phyloP scores from a whole-genome alignment of 116 monocot species.

The Trichopus zeylanicus region DNA sequence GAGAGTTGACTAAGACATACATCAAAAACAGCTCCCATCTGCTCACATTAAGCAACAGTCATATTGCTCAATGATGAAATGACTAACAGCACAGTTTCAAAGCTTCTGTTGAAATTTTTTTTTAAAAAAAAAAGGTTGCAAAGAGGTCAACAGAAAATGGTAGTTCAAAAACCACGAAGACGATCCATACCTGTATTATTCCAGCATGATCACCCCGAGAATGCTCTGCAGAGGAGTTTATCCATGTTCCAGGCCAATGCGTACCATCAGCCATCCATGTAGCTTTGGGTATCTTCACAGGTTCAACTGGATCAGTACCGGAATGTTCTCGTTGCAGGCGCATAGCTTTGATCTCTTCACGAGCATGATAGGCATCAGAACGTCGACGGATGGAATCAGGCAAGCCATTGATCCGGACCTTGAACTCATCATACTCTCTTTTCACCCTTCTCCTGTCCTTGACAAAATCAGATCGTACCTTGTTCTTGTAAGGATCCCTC shows the following conservation, averaged over 20 bases:
- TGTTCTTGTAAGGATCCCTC: constrained; percentile 74
- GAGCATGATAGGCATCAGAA: constrained; percentile 62
- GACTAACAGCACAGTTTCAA: no score
- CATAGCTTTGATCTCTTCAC: constrained; percentile 64
- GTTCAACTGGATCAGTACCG: constrained; percentile 28
- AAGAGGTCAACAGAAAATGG: background rate
- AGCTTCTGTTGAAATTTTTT: no score
- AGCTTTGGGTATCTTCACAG: constrained; percentile 52
- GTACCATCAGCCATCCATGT: constrained; percentile 84
- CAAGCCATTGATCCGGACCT: constrained; percentile 69
- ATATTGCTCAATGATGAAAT: no score
- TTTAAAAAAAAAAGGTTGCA: background rate
- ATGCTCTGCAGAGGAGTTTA: constrained; percentile 29
- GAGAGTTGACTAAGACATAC: no score
- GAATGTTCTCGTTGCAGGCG: constrained; percentile 33
- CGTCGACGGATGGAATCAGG: constrained; percentile 63
- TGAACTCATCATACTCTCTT: constrained; percentile 89
- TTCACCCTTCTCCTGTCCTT: constrained; percentile 65
- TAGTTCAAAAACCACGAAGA: no score
- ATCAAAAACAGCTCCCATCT: no score
- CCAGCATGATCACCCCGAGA: constrained; percentile 56
- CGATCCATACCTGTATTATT: constrained; percentile 51
- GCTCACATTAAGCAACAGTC: no score
- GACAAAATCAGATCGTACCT: constrained; percentile 62
- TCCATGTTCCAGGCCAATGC: constrained; percentile 84